Percentiles rank a stretch among this genome's conserved stretches.
Conservation (phyloP, 352 stramenopile genomes). For the Globisporangium megalacanthum region DNA sequence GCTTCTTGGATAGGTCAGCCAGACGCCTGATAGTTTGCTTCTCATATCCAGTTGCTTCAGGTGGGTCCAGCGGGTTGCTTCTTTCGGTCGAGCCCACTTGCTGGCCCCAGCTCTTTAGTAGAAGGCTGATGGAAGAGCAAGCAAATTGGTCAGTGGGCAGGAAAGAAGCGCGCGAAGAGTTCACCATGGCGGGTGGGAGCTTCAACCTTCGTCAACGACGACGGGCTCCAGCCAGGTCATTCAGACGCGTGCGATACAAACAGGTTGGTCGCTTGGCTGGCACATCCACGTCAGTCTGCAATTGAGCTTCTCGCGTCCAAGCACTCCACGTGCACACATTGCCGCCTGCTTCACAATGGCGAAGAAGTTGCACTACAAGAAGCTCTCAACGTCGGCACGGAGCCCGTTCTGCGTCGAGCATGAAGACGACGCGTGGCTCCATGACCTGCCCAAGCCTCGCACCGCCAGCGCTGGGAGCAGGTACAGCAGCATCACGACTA, state of each 20-base stretch:
- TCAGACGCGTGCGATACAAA: not conserved
- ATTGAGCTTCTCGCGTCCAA: not conserved
- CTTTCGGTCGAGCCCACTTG: not conserved
- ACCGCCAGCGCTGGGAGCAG: constrained; percentile 13
- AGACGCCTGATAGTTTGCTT: no score
- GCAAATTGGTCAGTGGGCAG: not conserved
- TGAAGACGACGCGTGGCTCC: not conserved
- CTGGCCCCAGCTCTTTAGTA: not conserved
- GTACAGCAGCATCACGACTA: constrained; percentile 8
- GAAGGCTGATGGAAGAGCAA: not conserved
- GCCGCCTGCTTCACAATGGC: not conserved
- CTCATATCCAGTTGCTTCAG: no score
- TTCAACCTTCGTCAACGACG: no score
- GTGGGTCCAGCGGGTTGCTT: not conserved
- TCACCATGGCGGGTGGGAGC: no score
- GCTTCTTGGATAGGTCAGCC: no score
- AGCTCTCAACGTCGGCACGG: not conserved
- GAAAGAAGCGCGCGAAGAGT: not conserved
- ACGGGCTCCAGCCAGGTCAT: not conserved
- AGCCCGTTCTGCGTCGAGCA: constrained; percentile 11
- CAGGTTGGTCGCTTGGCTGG: not conserved
- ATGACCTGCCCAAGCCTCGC: not conserved
- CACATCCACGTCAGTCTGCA: not conserved
- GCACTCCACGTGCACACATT: not conserved
- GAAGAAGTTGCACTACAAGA: not conserved